Evolutionary conservation across 495 filamentous ascomycete species (phyloP), one percentile per base, ranked within the genome.

Genomic region (Podospora tetraspora): DNA sequence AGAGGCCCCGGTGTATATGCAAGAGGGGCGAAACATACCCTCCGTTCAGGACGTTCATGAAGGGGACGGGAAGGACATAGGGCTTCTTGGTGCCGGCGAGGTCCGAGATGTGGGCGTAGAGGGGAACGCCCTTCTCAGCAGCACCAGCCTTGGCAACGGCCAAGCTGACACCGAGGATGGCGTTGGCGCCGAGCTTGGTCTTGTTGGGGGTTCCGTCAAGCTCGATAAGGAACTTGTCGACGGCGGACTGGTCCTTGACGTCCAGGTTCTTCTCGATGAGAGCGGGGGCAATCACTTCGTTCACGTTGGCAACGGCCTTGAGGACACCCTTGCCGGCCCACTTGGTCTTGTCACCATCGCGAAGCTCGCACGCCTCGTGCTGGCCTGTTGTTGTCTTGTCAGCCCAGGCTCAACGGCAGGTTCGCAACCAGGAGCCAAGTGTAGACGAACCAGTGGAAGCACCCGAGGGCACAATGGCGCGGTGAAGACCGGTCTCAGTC

Each of bases 41-140:
- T 83, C 96, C 96, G 83, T 99, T 99, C 69, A 99, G 87, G 78
- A 99, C 96, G 85, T 99, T 99, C 93, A 93, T 92, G 91, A 99
- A 99, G 71, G 96, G 96, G 66, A 99, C 96, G 64, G 96, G 96
- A 12, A 99, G 90, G 69, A 99, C 96, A 77, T 96, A 99, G 76
- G 96, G 96, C 90, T 99, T 97, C 91, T 98, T 97, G 81, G 95
- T 98, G 71, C 93, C 95, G 68, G 96, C 93, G 73, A 99, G 91
- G 81, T 98, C 96, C 77, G 95, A 97, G 80, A 99, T 89, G 84
- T 99, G 96, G 73, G 91, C 92, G 79, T 98, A 99, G 71, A 99
- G 91, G 71, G 96, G 96, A 66, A 99, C 90, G 72, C 89, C 88
- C 88, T 99, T 99, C 90, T 97, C 93, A 77, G 95, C 95, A 76